These are phyloP conservation scores for Rhynchospora pubera DNA, from an alignment of 176 grass and related monocot species.

Conservation along the genomic window DNA sequence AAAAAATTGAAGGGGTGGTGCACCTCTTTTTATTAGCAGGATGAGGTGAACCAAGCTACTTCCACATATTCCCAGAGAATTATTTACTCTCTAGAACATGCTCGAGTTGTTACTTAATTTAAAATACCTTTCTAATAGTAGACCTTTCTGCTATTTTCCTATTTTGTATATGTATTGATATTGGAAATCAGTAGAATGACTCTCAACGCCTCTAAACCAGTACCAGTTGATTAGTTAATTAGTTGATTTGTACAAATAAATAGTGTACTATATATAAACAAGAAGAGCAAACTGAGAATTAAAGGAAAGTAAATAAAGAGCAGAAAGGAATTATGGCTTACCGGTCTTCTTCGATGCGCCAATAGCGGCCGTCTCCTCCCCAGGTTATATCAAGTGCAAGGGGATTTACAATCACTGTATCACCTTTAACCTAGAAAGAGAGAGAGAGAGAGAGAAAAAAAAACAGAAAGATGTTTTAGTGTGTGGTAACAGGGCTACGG, in stretches of 20 bases:
- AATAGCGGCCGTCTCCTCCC: background rate
- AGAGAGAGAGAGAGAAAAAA: background rate
- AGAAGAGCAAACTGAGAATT: background rate
- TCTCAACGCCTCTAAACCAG: too few relatives aligned
- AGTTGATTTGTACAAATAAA: background rate
- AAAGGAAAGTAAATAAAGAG: background rate
- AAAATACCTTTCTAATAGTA: too few relatives aligned
- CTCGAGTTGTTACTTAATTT: too few relatives aligned
- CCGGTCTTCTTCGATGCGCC: background rate
- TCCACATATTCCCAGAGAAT: too few relatives aligned
- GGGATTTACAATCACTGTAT: background rate
- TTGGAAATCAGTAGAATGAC: too few relatives aligned
- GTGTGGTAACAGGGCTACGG: background rate
- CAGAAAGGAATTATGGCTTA: background rate
- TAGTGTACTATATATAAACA: background rate
- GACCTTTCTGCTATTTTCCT: too few relatives aligned
- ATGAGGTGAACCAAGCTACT: too few relatives aligned
- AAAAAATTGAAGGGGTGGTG: too few relatives aligned
- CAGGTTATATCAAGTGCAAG: background rate
- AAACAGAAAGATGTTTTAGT: too few relatives aligned
- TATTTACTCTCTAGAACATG: too few relatives aligned
- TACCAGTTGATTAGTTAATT: background rate
- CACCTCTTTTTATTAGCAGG: too few relatives aligned
- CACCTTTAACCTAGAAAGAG: background rate
- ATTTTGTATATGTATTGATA: too few relatives aligned